Evolutionary conservation across 2,329 filamentous ascomycete genomes (phyloP).

Genomic region (Cytospora mali): DNA sequence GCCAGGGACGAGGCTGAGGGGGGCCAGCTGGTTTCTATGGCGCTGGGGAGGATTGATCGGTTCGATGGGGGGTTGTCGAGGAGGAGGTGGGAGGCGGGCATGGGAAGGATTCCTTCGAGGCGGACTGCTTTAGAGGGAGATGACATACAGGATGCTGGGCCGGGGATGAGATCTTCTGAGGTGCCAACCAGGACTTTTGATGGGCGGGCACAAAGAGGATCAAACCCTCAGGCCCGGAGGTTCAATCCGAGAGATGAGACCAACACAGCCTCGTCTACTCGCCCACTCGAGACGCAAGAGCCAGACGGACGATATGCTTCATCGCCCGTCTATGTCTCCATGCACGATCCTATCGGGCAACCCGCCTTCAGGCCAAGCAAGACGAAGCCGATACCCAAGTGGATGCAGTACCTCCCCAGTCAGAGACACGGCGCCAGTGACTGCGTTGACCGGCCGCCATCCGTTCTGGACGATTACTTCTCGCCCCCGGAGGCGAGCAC

Average conservation of each 20-base stretch:
- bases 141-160: slow-evolving; percentile 12
- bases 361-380: slow-evolving; percentile 51
- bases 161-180: neutral
- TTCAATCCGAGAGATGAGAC: neutral
- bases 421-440: slow-evolving; percentile 13
- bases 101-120: neutral
- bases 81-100: slow-evolving; percentile 45
- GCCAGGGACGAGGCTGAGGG: slow-evolving; percentile 41
- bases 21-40: slow-evolving; percentile 42
- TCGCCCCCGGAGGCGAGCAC: slow-evolving; percentile 4
- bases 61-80: slow-evolving; percentile 52
- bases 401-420: slow-evolving; percentile 44
- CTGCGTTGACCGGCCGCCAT: slow-evolving; percentile 6
- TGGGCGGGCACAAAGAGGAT: neutral
- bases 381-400: slow-evolving; percentile 54
- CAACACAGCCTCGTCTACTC: neutral
- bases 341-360: slow-evolving; percentile 51
- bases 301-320: neutral
- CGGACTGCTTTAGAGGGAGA: too few relatives aligned
- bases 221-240: neutral
- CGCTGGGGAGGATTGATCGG: slow-evolving; percentile 46
- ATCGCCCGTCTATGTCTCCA: slow-evolving; percentile 52
- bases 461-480: slow-evolving; percentile 25
- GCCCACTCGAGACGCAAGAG: too few relatives aligned
- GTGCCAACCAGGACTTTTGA: neutral